Evolutionary conservation across 2,329 filamentous ascomycete species (phyloP).

Genomic region (Neonectria hederae): DNA sequence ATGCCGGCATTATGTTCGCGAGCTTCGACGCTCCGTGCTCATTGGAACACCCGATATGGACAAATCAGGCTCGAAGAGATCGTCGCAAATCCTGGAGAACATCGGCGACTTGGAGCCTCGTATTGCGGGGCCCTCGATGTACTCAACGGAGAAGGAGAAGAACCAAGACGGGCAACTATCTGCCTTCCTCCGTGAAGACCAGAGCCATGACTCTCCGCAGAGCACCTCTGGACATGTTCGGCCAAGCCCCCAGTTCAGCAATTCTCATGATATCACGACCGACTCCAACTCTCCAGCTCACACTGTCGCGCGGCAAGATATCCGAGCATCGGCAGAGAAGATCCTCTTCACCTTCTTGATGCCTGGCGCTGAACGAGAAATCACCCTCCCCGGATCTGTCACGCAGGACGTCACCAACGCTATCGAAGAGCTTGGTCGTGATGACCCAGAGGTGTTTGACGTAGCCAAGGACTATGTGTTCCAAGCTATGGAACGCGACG

Average conservation of each 20-base stretch:
- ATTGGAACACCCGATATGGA: conserved; percentile 92
- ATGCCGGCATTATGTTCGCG: conserved; percentile 95
- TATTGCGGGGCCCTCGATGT: conserved; percentile 69
- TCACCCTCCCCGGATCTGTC: conserved; percentile 89
- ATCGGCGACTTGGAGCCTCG: conserved; percentile 72
- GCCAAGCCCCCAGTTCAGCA: conserved; percentile 67
- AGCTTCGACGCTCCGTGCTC: conserved; percentile 90
- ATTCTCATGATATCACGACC: conserved; percentile 68
- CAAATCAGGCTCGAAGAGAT: conserved; percentile 81
- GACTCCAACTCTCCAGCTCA: conserved; percentile 86
- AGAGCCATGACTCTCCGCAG: conserved; percentile 64
- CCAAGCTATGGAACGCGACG: conserved; percentile 98
- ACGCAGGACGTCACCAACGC: conserved; percentile 84
- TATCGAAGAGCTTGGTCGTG: conserved; percentile 90
- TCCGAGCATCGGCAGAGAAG: conserved; percentile 93
- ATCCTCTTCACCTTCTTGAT: conserved; percentile 98
- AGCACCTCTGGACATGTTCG: conserved; percentile 58
- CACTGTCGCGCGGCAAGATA: conserved; percentile 86
- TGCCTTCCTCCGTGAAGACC: conserved; percentile 81
- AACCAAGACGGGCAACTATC: conserved; percentile 91
- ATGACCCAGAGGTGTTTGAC: conserved; percentile 97
- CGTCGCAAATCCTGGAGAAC: conserved; percentile 80
- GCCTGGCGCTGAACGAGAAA: conserved; percentile 95
- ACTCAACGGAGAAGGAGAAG: conserved; percentile 74
- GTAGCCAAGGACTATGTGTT: conserved; percentile 99